These are phyloP conservation scores for Rhodotorula sp. DNA, from an alignment of 1,284 basidiomycete genomes.

Conservation along the genomic window DNA sequence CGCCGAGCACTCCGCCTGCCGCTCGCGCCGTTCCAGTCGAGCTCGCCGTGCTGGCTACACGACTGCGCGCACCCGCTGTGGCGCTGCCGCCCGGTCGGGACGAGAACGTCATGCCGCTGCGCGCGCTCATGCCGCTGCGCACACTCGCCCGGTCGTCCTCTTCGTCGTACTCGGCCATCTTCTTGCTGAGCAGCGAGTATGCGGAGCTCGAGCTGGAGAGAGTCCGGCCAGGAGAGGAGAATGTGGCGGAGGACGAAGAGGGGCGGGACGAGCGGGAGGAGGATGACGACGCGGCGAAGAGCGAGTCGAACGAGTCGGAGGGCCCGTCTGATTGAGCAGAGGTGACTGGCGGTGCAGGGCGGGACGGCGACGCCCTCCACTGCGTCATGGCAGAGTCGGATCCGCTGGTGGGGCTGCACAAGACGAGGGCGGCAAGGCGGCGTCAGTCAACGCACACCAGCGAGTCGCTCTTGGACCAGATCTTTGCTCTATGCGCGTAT, in stretches of 20 bases:
- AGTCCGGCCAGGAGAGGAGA: not conserved
- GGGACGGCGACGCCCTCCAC: conserved; percentile 15
- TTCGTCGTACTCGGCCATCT: conserved; percentile 24
- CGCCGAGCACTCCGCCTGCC: not conserved
- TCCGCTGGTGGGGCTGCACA: not conserved
- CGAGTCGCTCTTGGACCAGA: too few relatives aligned
- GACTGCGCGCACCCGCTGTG: conserved; percentile 5
- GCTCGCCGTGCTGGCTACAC: conserved; percentile 25
- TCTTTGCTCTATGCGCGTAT: too few relatives aligned
- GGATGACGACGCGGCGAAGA: conserved; percentile 17
- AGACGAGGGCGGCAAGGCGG: not conserved
- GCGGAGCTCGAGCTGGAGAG: conserved; percentile 21
- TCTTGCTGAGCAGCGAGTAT: conserved; percentile 19
- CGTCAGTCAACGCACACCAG: not conserved
- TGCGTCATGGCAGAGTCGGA: not conserved
- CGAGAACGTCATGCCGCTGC: not conserved
- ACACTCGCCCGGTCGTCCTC: conserved; percentile 24
- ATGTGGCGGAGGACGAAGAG: not conserved
- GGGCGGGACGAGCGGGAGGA: not conserved
- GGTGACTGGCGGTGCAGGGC: conserved; percentile 30
- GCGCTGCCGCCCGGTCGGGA: not conserved
- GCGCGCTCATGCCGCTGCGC: not conserved
- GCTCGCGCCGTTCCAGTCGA: conserved; percentile 9
- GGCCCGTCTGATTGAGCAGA: conserved; percentile 1
- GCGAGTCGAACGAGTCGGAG: conserved; percentile 15